Base-by-base conservation (phyloP, 257 asterid genomes). In the Lavandula angustifolia region DNA sequence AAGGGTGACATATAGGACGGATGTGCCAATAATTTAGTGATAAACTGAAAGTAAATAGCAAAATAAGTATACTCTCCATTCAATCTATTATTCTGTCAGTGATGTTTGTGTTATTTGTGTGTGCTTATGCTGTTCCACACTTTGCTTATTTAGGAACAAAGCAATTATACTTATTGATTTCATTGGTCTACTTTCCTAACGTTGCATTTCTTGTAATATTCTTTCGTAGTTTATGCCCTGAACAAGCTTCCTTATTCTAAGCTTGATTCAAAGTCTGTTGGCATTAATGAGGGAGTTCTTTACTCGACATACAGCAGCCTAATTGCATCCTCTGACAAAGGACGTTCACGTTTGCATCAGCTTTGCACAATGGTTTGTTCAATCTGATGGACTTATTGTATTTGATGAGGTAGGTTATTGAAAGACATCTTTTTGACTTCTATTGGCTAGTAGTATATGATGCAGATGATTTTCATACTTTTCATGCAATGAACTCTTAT, bases 261-360 rank as follows among this genome's bases (percentile, higher is more conserved):
- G 84, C 97, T 94, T 67, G 99, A 87, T 74, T 88, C 98, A 7
- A 87, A 86, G 84, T 70, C 87, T 38, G 89, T 85, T 70, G 95
- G 95, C 75, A 41, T 94, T 40, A 87, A 69, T 78, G 99, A 84
- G 73, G 99, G 99, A 70, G 96, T 94, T 76, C 79, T 94, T 72
- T 90, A 90, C 90, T 80, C 79, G 85, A 94, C 99, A 32, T 94
- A 94, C 76, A 94, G 90, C 81, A 94, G 99, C 81, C 92, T 94
- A 73, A 94, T 94, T 74, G 96, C 99, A 62, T 94, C 99, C 73
- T 87, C 99, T n/a, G 99, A 90, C 82, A 94, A 63, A 82, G 99
- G 99, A 2, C 89, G 95, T 57, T 79, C 95, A 51, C 99, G 99
- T 63, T 76, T 94, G 76, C 88, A 81, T 47, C 99, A 94, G 81